Evolutionary conservation across 176 grass and related monocot genomes (phyloP).

Genomic region (Saccharum officinarum): DNA sequence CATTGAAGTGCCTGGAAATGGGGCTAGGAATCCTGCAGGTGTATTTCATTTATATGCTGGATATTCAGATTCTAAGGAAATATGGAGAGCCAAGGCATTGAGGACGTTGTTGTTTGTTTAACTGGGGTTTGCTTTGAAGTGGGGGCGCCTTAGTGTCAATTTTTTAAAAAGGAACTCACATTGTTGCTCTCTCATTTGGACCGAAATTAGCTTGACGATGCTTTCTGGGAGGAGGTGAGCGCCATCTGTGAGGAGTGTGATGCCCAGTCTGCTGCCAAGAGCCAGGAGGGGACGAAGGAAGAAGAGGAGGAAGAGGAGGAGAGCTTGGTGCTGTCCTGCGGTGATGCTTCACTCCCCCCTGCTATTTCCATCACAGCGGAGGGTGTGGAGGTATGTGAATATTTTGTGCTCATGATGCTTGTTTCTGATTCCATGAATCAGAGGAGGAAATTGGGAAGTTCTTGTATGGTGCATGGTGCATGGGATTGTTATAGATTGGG

Average conservation of each 20-base stretch:
- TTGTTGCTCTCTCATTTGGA: conserved; percentile 12
- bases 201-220: conserved; percentile 32
- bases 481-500: neutral
- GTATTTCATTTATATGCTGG: neutral
- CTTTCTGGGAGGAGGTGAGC: conserved; percentile 32
- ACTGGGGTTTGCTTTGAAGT: neutral
- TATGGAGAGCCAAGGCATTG: neutral
- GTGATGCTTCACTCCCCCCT: conserved; percentile 28
- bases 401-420: neutral
- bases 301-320: conserved; percentile 13
- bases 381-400: conserved; percentile 32
- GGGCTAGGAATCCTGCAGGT: neutral
- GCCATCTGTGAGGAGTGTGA: conserved; percentile 22
- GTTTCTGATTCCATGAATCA: conserved; percentile 9
- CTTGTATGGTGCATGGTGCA: neutral
- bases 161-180: neutral
- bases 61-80: conserved; percentile 4
- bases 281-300: conserved; percentile 23
- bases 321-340: conserved; percentile 28
- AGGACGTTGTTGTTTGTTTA: neutral
- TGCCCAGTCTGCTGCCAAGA: conserved; percentile 21
- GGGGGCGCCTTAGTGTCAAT: neutral
- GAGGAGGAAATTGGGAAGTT: neutral
- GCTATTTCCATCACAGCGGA: conserved; percentile 34
- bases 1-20: neutral